Conservation (phyloP, 495 filamentous ascomycete species). For the Apodospora peruviana region DNA sequence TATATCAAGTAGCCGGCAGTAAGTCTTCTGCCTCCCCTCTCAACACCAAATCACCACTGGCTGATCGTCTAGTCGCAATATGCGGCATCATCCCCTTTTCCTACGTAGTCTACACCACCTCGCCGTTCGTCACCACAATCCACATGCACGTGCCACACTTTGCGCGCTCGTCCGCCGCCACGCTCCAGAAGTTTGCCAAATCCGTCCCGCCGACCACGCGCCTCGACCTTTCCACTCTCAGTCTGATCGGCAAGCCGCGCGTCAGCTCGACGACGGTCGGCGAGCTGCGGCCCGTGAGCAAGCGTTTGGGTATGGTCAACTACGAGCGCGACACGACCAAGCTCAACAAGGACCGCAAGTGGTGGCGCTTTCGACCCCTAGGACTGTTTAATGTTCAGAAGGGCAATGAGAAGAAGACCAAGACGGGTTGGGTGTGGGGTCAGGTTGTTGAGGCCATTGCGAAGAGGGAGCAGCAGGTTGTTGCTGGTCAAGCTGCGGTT, state of each 20-base stretch:
- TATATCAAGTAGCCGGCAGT: slow-evolving; percentile 33
- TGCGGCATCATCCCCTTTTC: slow-evolving; percentile 60
- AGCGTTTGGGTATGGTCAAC: slow-evolving; percentile 47
- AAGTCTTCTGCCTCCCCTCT: slow-evolving; percentile 6
- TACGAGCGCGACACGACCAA: slow-evolving; percentile 33
- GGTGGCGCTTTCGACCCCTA: slow-evolving; percentile 34
- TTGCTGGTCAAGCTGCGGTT: no score
- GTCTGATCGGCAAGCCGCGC: slow-evolving; percentile 52
- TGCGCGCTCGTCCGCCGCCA: slow-evolving; percentile 63
- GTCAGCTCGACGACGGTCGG: slow-evolving; percentile 38
- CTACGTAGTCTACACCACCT: slow-evolving; percentile 58
- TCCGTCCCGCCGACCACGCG: slow-evolving; percentile 56
- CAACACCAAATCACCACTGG: background rate
- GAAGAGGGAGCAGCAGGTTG: no score
- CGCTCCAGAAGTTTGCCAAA: slow-evolving; percentile 58
- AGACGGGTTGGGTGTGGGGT: slow-evolving; percentile 28
- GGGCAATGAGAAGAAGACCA: slow-evolving; percentile 4
- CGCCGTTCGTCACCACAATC: slow-evolving; percentile 67
- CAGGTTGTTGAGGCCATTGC: slow-evolving; percentile 15
- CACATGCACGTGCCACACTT: slow-evolving; percentile 64
- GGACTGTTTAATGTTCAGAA: slow-evolving; percentile 26
- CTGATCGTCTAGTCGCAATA: slow-evolving; percentile 40
- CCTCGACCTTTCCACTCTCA: slow-evolving; percentile 68
- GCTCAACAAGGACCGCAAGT: slow-evolving; percentile 20
- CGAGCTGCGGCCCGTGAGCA: slow-evolving; percentile 40